Base-by-base conservation (phyloP, 257 asterid genomes). In the Rubia yunnanensis region DNA sequence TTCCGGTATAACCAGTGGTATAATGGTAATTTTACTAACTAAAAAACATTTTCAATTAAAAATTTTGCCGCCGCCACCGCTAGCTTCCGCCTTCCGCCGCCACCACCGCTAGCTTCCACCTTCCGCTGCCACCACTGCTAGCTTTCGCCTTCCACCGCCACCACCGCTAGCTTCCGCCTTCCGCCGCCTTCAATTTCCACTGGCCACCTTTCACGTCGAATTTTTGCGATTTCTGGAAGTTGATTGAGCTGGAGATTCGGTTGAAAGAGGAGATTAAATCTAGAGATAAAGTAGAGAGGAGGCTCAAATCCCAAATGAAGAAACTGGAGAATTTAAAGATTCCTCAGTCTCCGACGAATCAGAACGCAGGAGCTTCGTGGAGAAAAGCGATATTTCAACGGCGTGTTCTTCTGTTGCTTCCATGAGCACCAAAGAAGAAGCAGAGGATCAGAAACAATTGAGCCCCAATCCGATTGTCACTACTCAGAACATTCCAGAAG, bases 271-370 rank as follows among this genome's bases (percentile, higher is more conserved):
- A 92, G 78, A 83, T 63, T 5, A 85, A 78, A 84, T 85, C 96
- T 77, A 84, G 92, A 75, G 80, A 83, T 73, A 85, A 77, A 72
- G 96, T 95, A 24, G 96, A 89, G 73, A 88, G 75, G 76, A 87
- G 68, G 72, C 88, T 92, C 64, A 87, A 76, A 55, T 65, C 70
- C 63, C 70, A 85, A 8, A 60, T 79, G 74, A 84, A 87, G 73
- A 92, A 87, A 73, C 94, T 92, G 20, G 74, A 84, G 50, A 78
- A 86, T 65, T 61, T 81, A 70, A 82, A 81, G 64, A 68, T 84
- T 44, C 81, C 52, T 65, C 76, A n/a, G 78, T 58, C 66, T 84
- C 83, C 0, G 83, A 83, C 63, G 90, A 70, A 70, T 75, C 86
- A 20, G 82, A 79, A 10, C 60, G 65, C 32, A 79, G 81, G 1